Evolutionary conservation across 1,139 yeast genomes (phyloP), one percentile per base, ranked within the genome.

Genomic region (Entelexis paramagnoliae): DNA sequence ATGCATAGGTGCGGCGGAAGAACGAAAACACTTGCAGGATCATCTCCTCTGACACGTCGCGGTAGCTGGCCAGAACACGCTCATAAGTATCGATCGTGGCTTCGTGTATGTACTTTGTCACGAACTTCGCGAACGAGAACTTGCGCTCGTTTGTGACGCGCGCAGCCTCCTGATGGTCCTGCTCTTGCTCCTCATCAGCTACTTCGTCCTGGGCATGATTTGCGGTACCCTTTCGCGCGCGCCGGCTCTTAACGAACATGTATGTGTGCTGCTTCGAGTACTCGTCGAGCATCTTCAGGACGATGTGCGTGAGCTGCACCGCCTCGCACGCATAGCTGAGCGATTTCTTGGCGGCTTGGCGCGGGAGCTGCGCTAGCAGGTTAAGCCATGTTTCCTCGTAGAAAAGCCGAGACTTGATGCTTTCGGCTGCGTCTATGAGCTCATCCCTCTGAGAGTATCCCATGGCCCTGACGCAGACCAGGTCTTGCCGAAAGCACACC

Each of bases 1-100:
- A 73, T 50, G 82, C 81, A 60, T 88, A 80, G 0, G 87, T 67
- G 36, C 86, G 72, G 63, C 86, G 88, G 62, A 88, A 80, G 63
- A 79, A 89, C 1, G 81, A 72, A 29, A 91, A 64, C 20, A 83
- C 80, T 53, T 76, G 73, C 60, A 80, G 81, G 46, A 91, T 70
- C 52, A 82, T 82, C 13, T 70, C 73, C 49, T 76, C 78, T 0
- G 75, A 68, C 47, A 89, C 68, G 55, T 88, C 95, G 50, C 71
- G 72, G 62, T 72, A 87, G 56, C 82, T 72, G 1, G 71, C 64
- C 26, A 80, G 64, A 52, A 72, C 76, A 34, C 71, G 73, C 51
- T 78, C 72, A 60, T 78, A 79, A 2, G 81, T 70, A n/a, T 77
- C 69, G 10, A 81, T 58, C 1, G 71, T 64, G 4, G 61, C 61